Evolutionary conservation across 1,284 basidiomycete species (phyloP), one percentile per base, ranked within the genome.

Genomic region (Ganoderma multipileum): DNA sequence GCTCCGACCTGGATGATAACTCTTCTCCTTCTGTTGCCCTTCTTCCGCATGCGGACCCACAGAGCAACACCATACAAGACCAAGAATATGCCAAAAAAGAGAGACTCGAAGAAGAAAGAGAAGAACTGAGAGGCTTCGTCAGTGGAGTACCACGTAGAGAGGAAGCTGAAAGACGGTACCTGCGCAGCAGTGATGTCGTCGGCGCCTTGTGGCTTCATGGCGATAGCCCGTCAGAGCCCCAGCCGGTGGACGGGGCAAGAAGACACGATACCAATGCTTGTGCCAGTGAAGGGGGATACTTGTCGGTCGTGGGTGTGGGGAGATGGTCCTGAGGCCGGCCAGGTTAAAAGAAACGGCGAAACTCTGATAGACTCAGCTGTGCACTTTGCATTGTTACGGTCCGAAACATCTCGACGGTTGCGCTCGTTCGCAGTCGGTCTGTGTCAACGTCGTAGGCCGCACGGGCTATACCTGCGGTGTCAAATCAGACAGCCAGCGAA

Each of bases 61-160:
- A 64, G n/a, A 7, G 67, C 50, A n/a, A 70, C 54, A 4, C 67
- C 67, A 36, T 72, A 70, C 14, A 65, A 50, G 12, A 72, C 61
- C 38, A 55, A 38, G 42, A 72, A 66, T 2, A 64, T 62, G 18
- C 71, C 71, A 39, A 70, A 70, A 44, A 64, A 65, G 58, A 72
- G 60, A 8, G 69, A 65, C 47, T 70, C 69, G 11, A 72, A 33
- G 58, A 68, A 67, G 50, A 72, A 59, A 16, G 69, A 64, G 2
- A 70, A 52, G 38, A 72, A 63, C 66, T 67, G 18, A 23, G 38
- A 33, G 28, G 23, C 8, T 20, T 18, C 16, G 36, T 65, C n/a
- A 67, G 54, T 8, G 0, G 38, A n/a, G 20, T 8, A 52, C 8
- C 1, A 44, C 28, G 38, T 11, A 30, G 11, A 20, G 26, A 23